Conservation (phyloP, 768 basidiomycete genomes). For the Solioccasus polychromus region DNA sequence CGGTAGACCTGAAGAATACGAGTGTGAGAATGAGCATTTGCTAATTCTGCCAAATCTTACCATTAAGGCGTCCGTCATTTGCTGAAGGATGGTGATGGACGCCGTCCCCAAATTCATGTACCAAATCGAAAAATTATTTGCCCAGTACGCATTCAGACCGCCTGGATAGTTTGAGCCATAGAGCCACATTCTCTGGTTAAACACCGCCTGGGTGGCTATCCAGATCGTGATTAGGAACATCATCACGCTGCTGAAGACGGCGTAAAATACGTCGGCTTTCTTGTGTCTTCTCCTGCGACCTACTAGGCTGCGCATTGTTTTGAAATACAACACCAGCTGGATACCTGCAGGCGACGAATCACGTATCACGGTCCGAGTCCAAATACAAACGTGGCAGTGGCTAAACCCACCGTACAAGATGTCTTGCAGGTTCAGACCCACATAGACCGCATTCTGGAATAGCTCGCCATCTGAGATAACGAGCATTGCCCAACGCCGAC, state of each 20-base stretch:
- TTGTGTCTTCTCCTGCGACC: background rate
- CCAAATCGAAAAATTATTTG: background rate
- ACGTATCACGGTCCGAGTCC: background rate
- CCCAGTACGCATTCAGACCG: conserved; percentile 30
- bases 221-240: conserved; percentile 28
- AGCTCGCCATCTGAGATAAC: background rate
- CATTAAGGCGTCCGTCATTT: conserved; percentile 27
- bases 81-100: conserved; percentile 25
- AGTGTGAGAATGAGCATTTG: background rate
- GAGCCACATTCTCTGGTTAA: conserved; percentile 34
- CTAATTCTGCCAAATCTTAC: conserved; percentile 10
- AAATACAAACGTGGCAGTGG: background rate
- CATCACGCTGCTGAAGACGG: conserved; percentile 13
- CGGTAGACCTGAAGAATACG: conserved; percentile 34
- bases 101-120: conserved; percentile 21
- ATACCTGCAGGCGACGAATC: conserved; percentile 3
- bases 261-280: conserved; percentile 8
- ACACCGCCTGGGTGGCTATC: conserved; percentile 12
- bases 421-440: conserved; percentile 12
- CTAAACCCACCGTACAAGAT: conserved; percentile 14
- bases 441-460: conserved; percentile 12
- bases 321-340: conserved; percentile 16
- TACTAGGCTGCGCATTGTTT: conserved; percentile 7
- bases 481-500: background rate
- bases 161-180: conserved; percentile 30